Conservation (phyloP, 192 early-diverging fungal species). For the Thamnidium elegans region DNA sequence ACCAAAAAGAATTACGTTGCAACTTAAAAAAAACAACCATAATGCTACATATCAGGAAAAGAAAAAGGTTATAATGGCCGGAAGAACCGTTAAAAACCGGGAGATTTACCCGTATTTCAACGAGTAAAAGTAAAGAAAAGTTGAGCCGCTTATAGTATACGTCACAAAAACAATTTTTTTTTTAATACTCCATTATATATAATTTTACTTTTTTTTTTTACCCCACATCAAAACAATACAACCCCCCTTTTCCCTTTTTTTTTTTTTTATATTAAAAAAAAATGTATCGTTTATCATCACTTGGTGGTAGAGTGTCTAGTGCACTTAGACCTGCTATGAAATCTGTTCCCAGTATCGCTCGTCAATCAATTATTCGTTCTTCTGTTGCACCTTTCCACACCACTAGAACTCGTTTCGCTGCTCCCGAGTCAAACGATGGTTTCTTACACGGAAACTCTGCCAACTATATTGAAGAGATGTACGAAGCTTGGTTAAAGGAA, state of each 20-base stretch:
- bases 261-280: conserved; percentile 15
- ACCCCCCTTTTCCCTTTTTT: conserved; percentile 3
- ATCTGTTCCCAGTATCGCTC: conserved; percentile 12
- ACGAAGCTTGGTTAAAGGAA: conserved; percentile 86
- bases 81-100: not conserved
- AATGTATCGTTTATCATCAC: conserved; percentile 36
- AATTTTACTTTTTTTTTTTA: not conserved
- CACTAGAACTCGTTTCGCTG: conserved; percentile 29
- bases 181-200: too few species aligned
- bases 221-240: conserved; percentile 6
- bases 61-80: too few species aligned
- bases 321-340: conserved; percentile 18
- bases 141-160: not conserved
- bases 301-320: conserved; percentile 16
- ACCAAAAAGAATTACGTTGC: too few species aligned
- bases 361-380: conserved; percentile 20
- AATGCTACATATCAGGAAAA: too few species aligned
- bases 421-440: conserved; percentile 64
- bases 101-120: not conserved
- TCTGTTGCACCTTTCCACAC: conserved; percentile 32
- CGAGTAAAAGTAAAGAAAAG: not conserved
- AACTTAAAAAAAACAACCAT: too few species aligned
- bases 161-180: too few species aligned
- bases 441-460: conserved; percentile 84
- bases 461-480: conserved; percentile 94